Base-by-base conservation (phyloP, 306 rosid genomes). In the Quercus aquifolioides region DNA sequence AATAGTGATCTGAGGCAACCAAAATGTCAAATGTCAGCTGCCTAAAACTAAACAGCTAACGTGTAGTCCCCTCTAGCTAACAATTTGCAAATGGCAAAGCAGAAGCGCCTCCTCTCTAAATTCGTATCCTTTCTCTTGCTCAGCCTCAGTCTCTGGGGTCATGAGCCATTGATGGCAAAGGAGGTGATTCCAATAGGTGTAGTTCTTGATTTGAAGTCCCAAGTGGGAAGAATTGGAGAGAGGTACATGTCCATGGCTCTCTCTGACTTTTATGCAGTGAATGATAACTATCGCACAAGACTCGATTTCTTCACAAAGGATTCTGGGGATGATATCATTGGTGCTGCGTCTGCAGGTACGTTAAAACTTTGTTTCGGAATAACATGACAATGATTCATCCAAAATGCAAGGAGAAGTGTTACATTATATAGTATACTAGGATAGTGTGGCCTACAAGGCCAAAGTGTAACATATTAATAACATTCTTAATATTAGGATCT, bases 291-390 rank as follows among this genome's bases (percentile, higher is more conserved):
- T 62, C 12, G 19, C 17, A 86, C 81, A 43, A 77, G 74, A 1
- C 73, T 86, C 55, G 0, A 19, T 4, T 21, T 77, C 15, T 68
- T 20, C 12, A 19, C 5, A 4, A 60, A 46, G 43, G 49, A 80
- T 55, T 86, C 85, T 5, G 5, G 33, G 51, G 17, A 55, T 0
- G 80, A 83, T 28, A 75, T 74, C 20, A 69, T 80, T 74, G 67
- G 13, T 3, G 86, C 89, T 5, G 84, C 89, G 7, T 62, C 69
- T 3, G 78, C 82, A 33, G 89, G 89, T 86, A 19, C 49, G 15
- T 46, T 9, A 46, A 46, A 11, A 6, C 9, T 35, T 6, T 35
- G 43, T 35, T 35, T 35, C 2, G 0, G 9, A 35, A 35, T 6
- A 35, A 35, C 43, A 35, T 35, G 43, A 35, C 9, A 6, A 35